phyloP scores from a whole-genome alignment of 768 basidiomycete species.

The Pleurotus giganteus region DNA sequence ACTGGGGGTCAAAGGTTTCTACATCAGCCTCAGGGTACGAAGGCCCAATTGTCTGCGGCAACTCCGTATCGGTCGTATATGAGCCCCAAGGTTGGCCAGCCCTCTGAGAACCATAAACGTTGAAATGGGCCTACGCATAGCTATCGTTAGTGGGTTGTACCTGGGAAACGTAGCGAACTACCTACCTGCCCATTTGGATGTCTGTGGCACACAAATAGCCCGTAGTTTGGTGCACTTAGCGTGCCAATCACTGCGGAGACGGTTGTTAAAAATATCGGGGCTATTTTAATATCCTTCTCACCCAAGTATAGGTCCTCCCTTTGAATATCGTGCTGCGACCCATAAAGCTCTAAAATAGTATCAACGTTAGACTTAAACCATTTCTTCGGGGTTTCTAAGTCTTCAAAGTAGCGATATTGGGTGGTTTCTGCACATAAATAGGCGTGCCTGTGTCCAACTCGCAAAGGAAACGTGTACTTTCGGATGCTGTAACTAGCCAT shows the following conservation, averaged over 20 bases:
- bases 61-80: slow-evolving; percentile 58
- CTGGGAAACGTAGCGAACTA: slow-evolving; percentile 10
- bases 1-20: slow-evolving; percentile 29
- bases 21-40: slow-evolving; percentile 41
- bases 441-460: slow-evolving; percentile 64
- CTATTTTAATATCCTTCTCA: slow-evolving; percentile 17
- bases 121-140: slow-evolving; percentile 60
- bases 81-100: slow-evolving; percentile 70
- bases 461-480: slow-evolving; percentile 58
- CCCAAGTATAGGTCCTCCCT: slow-evolving; percentile 61
- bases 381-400: slow-evolving; percentile 57
- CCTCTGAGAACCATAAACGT: slow-evolving; percentile 54
- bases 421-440: slow-evolving; percentile 69
- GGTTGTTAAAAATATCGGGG: background rate
- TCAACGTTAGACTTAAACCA: slow-evolving; percentile 77
- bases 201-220: slow-evolving; percentile 69
- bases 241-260: slow-evolving; percentile 56
- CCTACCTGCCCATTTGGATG: slow-evolving; percentile 59
- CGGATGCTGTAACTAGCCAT: slow-evolving; percentile 19
- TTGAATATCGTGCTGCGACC: slow-evolving; percentile 41
- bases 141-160: background rate
- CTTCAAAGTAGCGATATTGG: slow-evolving; percentile 64
- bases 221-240: slow-evolving; percentile 69
- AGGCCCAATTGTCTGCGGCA: slow-evolving; percentile 36
- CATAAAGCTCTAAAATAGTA: slow-evolving; percentile 57